These are phyloP conservation scores for Acer saccharum DNA, from an alignment of 345 rosid genomes.

Conservation along the genomic window DNA sequence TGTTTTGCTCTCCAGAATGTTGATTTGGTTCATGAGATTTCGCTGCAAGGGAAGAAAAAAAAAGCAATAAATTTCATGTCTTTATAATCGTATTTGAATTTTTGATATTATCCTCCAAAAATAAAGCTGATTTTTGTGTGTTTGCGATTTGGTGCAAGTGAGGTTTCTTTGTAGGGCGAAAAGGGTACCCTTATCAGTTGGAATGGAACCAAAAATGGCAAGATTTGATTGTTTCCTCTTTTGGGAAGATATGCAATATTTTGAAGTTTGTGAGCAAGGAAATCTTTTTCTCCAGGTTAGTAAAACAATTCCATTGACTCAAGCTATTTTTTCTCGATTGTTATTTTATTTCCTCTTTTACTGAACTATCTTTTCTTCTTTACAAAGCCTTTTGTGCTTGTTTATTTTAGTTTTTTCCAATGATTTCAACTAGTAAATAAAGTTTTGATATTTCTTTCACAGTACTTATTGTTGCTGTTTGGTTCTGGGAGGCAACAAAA, in stretches of 20 bases:
- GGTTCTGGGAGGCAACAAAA: slow-evolving; percentile 22
- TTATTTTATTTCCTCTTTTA: slow-evolving; percentile 20
- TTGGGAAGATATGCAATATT: slow-evolving; percentile 23
- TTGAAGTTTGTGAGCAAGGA: not conserved
- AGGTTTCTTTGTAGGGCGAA: not conserved
- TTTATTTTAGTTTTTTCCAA: not conserved
- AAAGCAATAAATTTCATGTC: not conserved
- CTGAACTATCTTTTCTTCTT: slow-evolving; percentile 11
- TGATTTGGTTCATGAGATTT: not conserved
- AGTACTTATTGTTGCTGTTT: slow-evolving; percentile 18
- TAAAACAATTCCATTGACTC: not conserved
- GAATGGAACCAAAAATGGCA: slow-evolving; percentile 18
- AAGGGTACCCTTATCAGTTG: not conserved
- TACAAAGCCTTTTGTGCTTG: not conserved
- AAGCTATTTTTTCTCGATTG: slow-evolving; percentile 22
- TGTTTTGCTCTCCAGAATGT: not conserved
- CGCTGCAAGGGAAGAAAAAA: not conserved
- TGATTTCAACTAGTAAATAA: slow-evolving; percentile 7
- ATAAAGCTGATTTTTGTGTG: not conserved
- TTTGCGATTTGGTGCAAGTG: not conserved
- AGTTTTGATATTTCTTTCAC: slow-evolving; percentile 1
- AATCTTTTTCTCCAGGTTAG: slow-evolving; percentile 29
- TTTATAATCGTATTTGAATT: not conserved
- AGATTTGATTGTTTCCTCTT: slow-evolving; percentile 24
- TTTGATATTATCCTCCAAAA: slow-evolving; percentile 10